Percentiles rank a stretch among this genome's conserved stretches.
phyloP scores from a whole-genome alignment of 176 grass and related monocot species.

The Raddia distichophylla region DNA sequence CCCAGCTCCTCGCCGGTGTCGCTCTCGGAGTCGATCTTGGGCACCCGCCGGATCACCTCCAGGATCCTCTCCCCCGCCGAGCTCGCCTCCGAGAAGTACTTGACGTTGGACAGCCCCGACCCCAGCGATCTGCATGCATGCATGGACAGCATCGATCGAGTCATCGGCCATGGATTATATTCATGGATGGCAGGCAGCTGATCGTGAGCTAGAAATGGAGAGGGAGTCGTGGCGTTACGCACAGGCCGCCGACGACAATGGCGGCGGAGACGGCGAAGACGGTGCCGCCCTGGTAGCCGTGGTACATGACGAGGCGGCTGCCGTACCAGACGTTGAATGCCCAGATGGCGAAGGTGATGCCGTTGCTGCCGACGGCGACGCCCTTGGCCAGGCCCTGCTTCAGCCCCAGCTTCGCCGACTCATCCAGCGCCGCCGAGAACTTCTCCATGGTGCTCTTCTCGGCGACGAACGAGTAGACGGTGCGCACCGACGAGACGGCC shows the following conservation, averaged over 20 bases:
- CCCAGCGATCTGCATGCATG: conserved; percentile 62
- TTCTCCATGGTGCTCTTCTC: conserved; percentile 63
- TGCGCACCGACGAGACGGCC: conserved; percentile 80
- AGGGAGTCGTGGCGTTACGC: not conserved
- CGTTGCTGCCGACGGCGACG: conserved; percentile 84
- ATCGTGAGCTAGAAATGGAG: not conserved
- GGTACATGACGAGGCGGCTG: conserved; percentile 95
- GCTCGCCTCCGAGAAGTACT: conserved; percentile 93
- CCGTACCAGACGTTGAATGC: conserved; percentile 93
- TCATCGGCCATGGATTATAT: too few relatives aligned
- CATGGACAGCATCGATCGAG: not conserved
- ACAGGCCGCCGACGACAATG: conserved; percentile 82
- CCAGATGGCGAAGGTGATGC: conserved; percentile 84
- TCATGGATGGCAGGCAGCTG: too few relatives aligned
- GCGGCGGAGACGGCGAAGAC: conserved; percentile 77
- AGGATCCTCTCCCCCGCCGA: conserved; percentile 65
- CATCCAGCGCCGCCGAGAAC: conserved; percentile 74
- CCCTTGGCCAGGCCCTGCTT: conserved; percentile 93
- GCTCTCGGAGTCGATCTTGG: conserved; percentile 89
- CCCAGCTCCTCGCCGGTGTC: conserved; percentile 60
- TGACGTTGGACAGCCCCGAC: conserved; percentile 85
- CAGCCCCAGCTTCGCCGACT: conserved; percentile 70
- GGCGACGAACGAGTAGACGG: conserved; percentile 85
- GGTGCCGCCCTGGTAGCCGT: conserved; percentile 73
- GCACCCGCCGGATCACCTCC: conserved; percentile 71